Evolutionary conservation across 2,329 filamentous ascomycete species (phyloP), one percentile per base, ranked within the genome.

Genomic region (Cladosporium sphaerospermum): DNA sequence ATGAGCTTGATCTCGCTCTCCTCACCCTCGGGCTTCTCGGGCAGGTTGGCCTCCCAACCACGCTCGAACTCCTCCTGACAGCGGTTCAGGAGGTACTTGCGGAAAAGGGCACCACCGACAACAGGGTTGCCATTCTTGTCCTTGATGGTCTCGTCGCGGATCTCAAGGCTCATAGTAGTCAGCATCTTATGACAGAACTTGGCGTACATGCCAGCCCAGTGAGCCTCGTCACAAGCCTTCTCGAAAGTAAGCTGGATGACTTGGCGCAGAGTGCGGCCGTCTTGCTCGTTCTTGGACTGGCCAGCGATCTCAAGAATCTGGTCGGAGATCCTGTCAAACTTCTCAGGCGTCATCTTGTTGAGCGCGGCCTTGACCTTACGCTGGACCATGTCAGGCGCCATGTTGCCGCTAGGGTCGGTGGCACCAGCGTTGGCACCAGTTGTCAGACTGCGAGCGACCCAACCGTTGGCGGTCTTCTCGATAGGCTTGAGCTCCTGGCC

Each of bases 331-430:
- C 86, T 90, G 69, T 96, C 91, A 65, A 99, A 99, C 69, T 97
- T 99, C 75, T 99, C 93, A 0, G 93, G 93, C 0, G 93, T 97
- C 93, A 99, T 97, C 86, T 99, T 99, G 84, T 99, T 99, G 65
- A 99, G 78, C 57, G 88, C 88, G 59, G 90, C 87, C 84, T 99
- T 99, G 70, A 99, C 93, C 84, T 99, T 99, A 63, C 92, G 86
- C 76, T 99, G 93, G 54, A 99, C 93, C 78, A 93, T 83, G 64
- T 92, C 89, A 19, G 93, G 92, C 60, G 95, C 83, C 75, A 97
- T 81, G 63, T 88, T 79, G 47, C 76, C 75, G 57, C 75, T 75
- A 61, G 74, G 71, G 32, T 59, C 62, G 34, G 59, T 49, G 55
- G 75, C 69, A 58, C 75, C 72, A 53, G 77, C 72, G 56, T 73